Percentiles rank a stretch among this genome's conserved stretches.
These are phyloP conservation scores for Pestalotiopsis fici DNA, from an alignment of 2,329 filamentous ascomycete genomes.

Conservation along the genomic window DNA sequence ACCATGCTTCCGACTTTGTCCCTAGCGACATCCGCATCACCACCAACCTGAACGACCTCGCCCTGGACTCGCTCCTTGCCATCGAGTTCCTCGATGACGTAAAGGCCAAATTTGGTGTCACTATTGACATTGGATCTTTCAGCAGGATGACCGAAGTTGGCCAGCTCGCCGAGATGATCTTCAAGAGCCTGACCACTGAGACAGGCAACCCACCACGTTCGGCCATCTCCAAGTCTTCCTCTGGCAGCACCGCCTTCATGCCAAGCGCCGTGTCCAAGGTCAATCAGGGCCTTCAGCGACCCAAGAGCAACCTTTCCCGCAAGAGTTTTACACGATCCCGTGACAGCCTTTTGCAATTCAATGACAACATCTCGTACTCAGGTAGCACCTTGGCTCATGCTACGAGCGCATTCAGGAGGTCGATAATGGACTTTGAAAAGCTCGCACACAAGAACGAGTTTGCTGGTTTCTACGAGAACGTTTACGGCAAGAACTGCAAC, in stretches of 20 bases:
- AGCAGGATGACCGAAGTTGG: constrained; percentile 10
- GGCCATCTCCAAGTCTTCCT: not conserved
- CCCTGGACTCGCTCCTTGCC: not conserved
- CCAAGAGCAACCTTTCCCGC: not conserved
- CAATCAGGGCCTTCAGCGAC: not conserved
- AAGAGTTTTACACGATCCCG: not conserved
- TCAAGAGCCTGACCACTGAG: not conserved
- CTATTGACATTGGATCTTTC: constrained; percentile 16
- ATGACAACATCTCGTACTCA: not conserved
- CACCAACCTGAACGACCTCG: not conserved
- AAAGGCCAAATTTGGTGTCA: constrained; percentile 11
- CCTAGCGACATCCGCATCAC: not conserved
- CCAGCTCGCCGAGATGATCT: constrained; percentile 13
- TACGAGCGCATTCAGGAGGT: not conserved
- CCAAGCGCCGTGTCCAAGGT: not conserved
- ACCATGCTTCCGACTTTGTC: not conserved
- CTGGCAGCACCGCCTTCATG: not conserved
- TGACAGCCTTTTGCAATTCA: not conserved
- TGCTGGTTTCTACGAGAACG: constrained; percentile 23
- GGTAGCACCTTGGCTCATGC: not conserved
- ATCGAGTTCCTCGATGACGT: constrained; percentile 16
- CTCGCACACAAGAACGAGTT: not conserved
- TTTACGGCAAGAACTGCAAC: constrained; percentile 25
- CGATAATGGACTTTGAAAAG: constrained; percentile 2
- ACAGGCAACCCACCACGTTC: not conserved